A percentile compares a stretch with the other conserved stretches of the same genome.
phyloP scores from a whole-genome alignment of 225 moss, liverwort and hornwort species.

The Neckera pumila region DNA sequence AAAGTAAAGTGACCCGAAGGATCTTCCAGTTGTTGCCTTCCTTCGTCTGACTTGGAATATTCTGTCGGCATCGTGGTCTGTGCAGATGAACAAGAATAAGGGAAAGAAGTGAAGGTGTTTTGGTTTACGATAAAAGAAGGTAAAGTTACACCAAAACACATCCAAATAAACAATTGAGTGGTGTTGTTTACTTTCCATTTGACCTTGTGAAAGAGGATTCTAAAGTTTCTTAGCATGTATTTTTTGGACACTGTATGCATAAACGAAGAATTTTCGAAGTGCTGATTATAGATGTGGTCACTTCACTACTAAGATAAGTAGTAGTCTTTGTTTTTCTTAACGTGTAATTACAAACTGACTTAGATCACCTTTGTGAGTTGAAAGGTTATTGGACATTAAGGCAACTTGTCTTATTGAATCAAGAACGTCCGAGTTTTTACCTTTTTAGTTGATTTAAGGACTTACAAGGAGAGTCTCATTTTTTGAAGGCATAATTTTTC shows the following conservation, averaged over 20 bases:
- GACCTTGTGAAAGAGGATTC: not conserved
- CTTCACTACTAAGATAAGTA: too few relatives aligned
- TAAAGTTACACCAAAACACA: not conserved
- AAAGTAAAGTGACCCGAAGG: not conserved
- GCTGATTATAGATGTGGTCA: not conserved
- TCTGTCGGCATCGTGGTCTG: not conserved
- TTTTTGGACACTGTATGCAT: not conserved
- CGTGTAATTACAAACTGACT: not conserved
- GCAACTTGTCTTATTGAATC: too few relatives aligned
- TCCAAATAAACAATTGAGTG: not conserved
- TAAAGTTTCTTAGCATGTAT: too few relatives aligned
- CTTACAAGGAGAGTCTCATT: not conserved
- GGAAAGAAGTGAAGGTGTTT: not conserved
- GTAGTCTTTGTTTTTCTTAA: not conserved
- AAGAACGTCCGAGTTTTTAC: not conserved
- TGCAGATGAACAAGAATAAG: conserved; percentile 3
- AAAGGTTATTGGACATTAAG: too few relatives aligned
- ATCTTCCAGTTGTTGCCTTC: not conserved
- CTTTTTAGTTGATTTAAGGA: not conserved
- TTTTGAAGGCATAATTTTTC: not conserved
- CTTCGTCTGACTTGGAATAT: not conserved
- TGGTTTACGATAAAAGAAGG: not conserved
- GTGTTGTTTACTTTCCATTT: not conserved
- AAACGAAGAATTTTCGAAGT: not conserved
- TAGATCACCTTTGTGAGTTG: not conserved